Evolutionary conservation across 139 green algal species (phyloP), one percentile per base, ranked within the genome.

Genomic region (Desmodesmus armatus): DNA sequence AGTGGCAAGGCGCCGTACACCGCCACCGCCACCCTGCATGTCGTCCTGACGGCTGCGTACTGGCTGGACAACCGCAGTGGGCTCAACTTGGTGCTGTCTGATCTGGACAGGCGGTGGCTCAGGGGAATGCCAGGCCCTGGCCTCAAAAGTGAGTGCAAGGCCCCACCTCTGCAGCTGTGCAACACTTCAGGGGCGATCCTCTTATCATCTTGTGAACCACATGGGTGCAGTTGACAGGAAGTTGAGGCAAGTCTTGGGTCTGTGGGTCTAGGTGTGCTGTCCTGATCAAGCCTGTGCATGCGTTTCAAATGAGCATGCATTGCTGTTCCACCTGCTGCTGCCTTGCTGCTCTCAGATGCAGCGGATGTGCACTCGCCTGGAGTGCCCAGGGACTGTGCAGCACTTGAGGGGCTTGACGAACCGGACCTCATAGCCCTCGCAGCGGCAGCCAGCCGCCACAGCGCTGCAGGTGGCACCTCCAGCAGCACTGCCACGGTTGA

Each of bases 11-110:
- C 11, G 31, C 39, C 31, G 27, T 37, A 27, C 11, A 21, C 40
- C 21, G 29, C 37, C 19, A 37, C 13, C 37, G 51, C 69, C 7
- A 80, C 69, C 6, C 43, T 17, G 33, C 82, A 77, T 3, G 76
- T 97, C 33, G 91, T 90, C 0, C 53, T 97, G 13, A 94, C 88
- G 60, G 82, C 91, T 1, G 83, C 91, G 35, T 96, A 91, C 89
- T 97, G 94, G 94, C 69, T 97, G 27, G 94, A 97, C 90, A 97
- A 97, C 93, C 88, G 94, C 70, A 96, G 91, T 0, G 93, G 93
- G 6, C 87, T 95, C 44, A 91, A 96, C 87, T 88, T 97, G n/a
- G 83, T 95, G 25, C 94, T 96, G 80, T 88, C 92, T 70, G 94
- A 93, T 65, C 23, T 91, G 55, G 90, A 93, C 80, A 80, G 58